Evolutionary conservation across 306 rosid species (phyloP).

Genomic region (Prunus fruticosa): DNA sequence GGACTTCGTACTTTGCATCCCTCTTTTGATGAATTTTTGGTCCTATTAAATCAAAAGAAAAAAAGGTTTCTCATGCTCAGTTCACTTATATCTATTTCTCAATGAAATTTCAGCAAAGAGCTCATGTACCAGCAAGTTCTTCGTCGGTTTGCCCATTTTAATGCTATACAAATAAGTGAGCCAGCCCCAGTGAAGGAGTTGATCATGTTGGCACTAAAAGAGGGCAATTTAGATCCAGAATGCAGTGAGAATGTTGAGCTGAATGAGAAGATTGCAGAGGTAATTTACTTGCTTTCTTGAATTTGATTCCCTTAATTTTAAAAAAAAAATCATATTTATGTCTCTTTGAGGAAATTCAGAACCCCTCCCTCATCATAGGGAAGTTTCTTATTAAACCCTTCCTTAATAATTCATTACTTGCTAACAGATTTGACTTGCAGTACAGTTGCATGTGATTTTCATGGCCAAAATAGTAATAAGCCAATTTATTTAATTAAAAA

Average conservation of each 20-base stretch:
- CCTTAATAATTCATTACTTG: neutral
- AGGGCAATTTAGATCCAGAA: constrained; percentile 61
- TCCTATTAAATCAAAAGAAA: neutral
- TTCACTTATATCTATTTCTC: neutral
- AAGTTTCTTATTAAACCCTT: neutral
- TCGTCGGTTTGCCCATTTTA: constrained; percentile 74
- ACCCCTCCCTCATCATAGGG: neutral
- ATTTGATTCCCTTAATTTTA: constrained; percentile 9
- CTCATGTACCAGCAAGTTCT: constrained; percentile 96
- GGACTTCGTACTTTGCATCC: neutral
- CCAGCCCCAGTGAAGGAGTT: constrained; percentile 75
- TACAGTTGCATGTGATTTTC: neutral
- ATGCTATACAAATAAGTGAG: constrained; percentile 81
- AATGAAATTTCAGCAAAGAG: constrained; percentile 69
- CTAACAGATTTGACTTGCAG: neutral
- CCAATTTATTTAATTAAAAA: neutral
- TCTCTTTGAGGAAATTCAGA: neutral
- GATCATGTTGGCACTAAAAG: constrained; percentile 78
- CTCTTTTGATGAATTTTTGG: neutral
- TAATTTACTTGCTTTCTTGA: constrained; percentile 36
- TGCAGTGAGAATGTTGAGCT: constrained; percentile 50
- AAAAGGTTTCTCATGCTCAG: neutral
- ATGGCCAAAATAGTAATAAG: neutral
- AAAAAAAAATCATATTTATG: neutral
- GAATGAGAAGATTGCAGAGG: constrained; percentile 81